Conservation (phyloP, 2,329 filamentous ascomycete species). For the Pestalotiopsis sp. region DNA sequence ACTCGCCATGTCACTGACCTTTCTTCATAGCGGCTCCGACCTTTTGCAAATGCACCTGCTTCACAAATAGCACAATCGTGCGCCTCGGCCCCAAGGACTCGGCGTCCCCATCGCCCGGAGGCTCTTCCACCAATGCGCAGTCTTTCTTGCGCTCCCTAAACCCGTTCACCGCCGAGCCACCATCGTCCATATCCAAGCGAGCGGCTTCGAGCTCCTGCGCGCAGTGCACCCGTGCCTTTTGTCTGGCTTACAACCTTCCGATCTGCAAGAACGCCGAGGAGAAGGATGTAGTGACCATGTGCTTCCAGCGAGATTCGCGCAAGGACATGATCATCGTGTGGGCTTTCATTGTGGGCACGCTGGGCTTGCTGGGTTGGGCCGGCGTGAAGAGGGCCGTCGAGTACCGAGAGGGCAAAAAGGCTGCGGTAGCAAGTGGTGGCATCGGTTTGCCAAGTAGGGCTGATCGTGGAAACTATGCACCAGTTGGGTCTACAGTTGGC, state of each 20-base stretch:
- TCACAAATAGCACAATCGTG: conserved; percentile 71
- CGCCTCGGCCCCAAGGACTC: conserved; percentile 52
- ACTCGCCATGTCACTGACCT: conserved; percentile 22
- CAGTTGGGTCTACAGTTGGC: conserved; percentile 9
- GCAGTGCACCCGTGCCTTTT: conserved; percentile 68
- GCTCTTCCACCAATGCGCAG: conserved; percentile 18
- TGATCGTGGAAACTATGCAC: conserved; percentile 15
- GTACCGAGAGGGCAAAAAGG: conserved; percentile 34
- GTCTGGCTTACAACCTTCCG: conserved; percentile 59
- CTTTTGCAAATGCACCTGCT: conserved; percentile 73
- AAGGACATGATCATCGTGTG: conserved; percentile 70
- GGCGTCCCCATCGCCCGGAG: conserved; percentile 25
- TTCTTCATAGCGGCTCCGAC: conserved; percentile 55
- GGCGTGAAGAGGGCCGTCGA: conserved; percentile 53
- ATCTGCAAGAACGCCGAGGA: conserved; percentile 66
- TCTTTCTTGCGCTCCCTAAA: conserved; percentile 26
- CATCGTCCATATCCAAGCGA: conserved; percentile 25
- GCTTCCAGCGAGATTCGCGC: conserved; percentile 68
- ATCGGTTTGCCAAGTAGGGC: conserved; percentile 13
- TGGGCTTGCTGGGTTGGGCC: conserved; percentile 63
- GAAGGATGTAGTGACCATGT: conserved; percentile 63
- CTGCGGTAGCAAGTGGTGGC: conserved; percentile 10
- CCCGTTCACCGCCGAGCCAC: conserved; percentile 18
- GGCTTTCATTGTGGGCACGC: conserved; percentile 62
- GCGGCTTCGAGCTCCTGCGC: conserved; percentile 53